Percentiles rank a stretch among this genome's conserved stretches.
Conservation (phyloP, 139 green algal genomes). For the Coelastrella sp. region DNA sequence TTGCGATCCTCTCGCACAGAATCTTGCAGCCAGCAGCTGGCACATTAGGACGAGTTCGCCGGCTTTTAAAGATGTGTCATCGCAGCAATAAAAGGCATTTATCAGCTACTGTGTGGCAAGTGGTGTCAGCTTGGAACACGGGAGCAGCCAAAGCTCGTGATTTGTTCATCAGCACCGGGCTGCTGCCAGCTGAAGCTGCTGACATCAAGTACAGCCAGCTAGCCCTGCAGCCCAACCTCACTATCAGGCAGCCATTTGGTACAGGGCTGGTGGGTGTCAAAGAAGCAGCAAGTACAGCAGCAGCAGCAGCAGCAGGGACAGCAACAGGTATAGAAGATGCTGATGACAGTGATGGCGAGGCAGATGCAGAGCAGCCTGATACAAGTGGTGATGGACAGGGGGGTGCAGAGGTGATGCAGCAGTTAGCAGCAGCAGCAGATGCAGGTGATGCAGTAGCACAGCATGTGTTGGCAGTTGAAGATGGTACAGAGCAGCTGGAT, state of each 20-base stretch:
- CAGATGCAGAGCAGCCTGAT: background rate
- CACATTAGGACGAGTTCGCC: no score
- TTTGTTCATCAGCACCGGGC: background rate
- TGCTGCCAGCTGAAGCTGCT: background rate
- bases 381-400: background rate
- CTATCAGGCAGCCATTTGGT: background rate
- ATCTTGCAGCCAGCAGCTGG: no score
- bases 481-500: background rate
- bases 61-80: no score
- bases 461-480: background rate
- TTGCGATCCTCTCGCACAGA: no score
- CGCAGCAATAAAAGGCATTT: no score
- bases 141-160: background rate
- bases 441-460: background rate
- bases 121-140: background rate
- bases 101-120: background rate
- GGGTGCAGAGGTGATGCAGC: background rate
- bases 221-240: background rate
- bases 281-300: background rate
- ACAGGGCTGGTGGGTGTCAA: background rate
- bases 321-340: no score
- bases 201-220: background rate
- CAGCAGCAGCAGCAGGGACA: no score
- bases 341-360: background rate
- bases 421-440: background rate